phyloP scores from a whole-genome alignment of 2,329 filamentous ascomycete species.

The Pseudovirgaria hyperparasitica region DNA sequence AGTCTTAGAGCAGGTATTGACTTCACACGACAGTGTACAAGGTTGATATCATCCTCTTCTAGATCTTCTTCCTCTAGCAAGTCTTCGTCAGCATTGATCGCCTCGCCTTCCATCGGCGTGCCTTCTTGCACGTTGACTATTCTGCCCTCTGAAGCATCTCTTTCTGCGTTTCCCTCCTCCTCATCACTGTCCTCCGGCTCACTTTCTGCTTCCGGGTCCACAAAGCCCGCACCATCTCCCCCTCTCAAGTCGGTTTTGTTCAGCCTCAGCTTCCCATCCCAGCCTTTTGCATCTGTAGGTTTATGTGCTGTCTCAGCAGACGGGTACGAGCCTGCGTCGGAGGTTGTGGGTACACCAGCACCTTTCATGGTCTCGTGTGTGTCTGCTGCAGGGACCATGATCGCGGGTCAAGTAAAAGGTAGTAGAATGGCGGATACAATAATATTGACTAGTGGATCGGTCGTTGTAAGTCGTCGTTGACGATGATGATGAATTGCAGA shows the following conservation, averaged over 20 bases:
- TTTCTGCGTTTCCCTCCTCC: slow-evolving; percentile 74
- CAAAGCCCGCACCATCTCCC: no score
- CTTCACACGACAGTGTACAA: slow-evolving; percentile 73
- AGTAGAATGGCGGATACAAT: no score
- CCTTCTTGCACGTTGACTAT: slow-evolving; percentile 7
- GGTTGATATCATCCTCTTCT: slow-evolving; percentile 54
- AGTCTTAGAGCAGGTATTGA: slow-evolving; percentile 69
- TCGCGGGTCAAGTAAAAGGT: no score
- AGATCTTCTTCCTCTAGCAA: slow-evolving; percentile 45
- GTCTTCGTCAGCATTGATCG: slow-evolving; percentile 31
- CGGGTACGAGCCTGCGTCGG: no score
- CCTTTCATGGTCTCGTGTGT: no score
- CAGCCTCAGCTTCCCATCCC: slow-evolving; percentile 73
- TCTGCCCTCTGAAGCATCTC: slow-evolving; percentile 7
- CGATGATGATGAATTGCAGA: no score
- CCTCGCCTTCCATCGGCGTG: slow-evolving; percentile 21
- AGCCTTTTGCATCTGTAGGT: slow-evolving; percentile 41
- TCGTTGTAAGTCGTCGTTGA: no score
- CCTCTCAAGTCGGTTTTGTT: slow-evolving; percentile 54
- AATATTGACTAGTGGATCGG: no score
- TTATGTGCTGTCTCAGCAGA: no score
- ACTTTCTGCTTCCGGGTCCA: slow-evolving; percentile 69
- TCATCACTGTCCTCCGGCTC: slow-evolving; percentile 78
- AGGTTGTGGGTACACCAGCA: no score
- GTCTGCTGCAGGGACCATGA: no score